Percentiles rank a stretch among this genome's conserved stretches.
phyloP scores from a whole-genome alignment of 2,329 filamentous ascomycete species.

The Tolypocladium endophyticum region DNA sequence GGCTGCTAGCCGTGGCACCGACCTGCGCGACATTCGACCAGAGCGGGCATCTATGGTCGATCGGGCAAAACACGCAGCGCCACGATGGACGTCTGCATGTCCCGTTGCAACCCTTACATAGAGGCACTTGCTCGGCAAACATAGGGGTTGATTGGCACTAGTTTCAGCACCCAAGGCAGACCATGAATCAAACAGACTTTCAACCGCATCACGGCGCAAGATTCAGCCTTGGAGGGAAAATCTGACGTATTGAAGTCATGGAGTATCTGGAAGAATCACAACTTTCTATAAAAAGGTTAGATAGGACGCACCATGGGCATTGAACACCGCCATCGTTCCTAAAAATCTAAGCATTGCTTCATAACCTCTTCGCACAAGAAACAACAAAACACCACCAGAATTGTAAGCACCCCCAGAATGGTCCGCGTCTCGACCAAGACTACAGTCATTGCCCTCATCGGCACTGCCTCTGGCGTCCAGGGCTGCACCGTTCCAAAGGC shows the following conservation, averaged over 20 bases:
- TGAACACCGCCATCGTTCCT: neutral
- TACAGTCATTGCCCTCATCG: neutral
- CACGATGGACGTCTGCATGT: neutral
- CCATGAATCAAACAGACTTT: neutral
- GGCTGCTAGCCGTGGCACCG: no score
- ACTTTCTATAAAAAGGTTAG: neutral
- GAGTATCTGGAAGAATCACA: no score
- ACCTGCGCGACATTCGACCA: no score
- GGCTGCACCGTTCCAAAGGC: neutral
- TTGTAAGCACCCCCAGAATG: neutral
- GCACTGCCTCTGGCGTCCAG: neutral
- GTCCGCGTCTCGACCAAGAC: neutral
- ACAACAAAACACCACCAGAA: neutral
- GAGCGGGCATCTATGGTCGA: neutral
- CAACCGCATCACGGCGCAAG: neutral
- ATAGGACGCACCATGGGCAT: no score
- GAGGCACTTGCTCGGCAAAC: no score
- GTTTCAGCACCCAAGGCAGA: neutral
- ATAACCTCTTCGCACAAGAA: neutral
- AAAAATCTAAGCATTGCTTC: neutral
- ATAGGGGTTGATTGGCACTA: neutral
- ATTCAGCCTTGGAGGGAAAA: neutral
- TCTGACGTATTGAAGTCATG: neutral
- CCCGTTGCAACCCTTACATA: neutral
- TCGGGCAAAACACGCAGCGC: neutral